Evolutionary conservation across 2,329 filamentous ascomycete genomes (phyloP).

Genomic region (Aspergillus latus): DNA sequence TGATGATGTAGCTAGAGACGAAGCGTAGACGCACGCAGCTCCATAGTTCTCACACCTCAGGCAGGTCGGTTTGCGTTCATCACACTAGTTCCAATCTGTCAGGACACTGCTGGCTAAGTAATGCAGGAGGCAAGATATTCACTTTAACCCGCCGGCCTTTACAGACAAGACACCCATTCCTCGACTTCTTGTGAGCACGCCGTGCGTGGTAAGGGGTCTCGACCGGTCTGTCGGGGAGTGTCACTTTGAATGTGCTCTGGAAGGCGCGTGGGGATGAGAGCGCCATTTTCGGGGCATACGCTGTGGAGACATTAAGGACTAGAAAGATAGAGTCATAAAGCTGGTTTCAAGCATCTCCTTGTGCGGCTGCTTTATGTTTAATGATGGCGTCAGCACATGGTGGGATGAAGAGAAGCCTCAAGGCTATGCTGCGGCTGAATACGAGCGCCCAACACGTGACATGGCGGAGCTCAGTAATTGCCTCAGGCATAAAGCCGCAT

Average conservation of each 20-base stretch:
- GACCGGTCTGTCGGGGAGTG: background rate
- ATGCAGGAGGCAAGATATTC: background rate
- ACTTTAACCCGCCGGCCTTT: slow-evolving; percentile 34
- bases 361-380: no score
- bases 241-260: slow-evolving; percentile 18
- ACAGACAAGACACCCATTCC: slow-evolving; percentile 29
- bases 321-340: no score
- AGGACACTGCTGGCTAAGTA: background rate
- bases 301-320: background rate
- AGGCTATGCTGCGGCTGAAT: no score
- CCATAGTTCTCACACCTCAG: slow-evolving; percentile 26
- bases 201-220: slow-evolving; percentile 16
- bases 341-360: no score
- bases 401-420: no score
- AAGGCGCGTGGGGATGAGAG: background rate
- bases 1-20: background rate
- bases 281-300: background rate
- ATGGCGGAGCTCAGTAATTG: no score
- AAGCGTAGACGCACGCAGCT: slow-evolving; percentile 23
- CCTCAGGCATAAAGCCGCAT: no score
- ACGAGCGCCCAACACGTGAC: no score
- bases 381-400: no score
- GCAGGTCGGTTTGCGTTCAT: slow-evolving; percentile 31
- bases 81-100: slow-evolving; percentile 23
- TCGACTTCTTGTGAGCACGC: slow-evolving; percentile 29